Evolutionary conservation across 1,284 basidiomycete species (phyloP), one percentile per base, ranked within the genome.

Genomic region (Trametes pubescens): DNA sequence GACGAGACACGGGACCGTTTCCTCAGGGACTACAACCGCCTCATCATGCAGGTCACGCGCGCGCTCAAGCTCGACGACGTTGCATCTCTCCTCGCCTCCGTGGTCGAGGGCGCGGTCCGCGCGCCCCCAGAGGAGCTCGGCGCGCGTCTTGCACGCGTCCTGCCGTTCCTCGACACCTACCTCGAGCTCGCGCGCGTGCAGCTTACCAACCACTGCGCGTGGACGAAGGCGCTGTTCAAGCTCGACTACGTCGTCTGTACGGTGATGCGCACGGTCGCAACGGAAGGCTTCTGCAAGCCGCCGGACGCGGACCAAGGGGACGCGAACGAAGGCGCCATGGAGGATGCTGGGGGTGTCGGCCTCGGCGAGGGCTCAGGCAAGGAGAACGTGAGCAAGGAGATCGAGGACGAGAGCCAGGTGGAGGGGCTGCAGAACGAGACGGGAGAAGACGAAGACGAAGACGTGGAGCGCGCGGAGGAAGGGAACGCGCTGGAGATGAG

Each of bases 391-490:
- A 95, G 93, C 80, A 91, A 94, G 70, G 92, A 98, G 73, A 95
- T 98, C 61, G 90, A 95, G 72, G 95, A 99, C 65, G 96, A 99
- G 76, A 93, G 93, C 72, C 95, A 98, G 73, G 93, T 99, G 35
- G 98, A 99, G 75, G 98, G 98, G 2, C 81, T 99, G 22, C 87
- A 91, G 73, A 92, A 88, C 40, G 88, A 92, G 52, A 83, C 89
- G n/a, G 81, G 82, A 24, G 85, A 88, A 34, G 75, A 85, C 7
- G 81, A 86, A 40, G 79, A 85, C 7, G 81, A 86, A 35, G 79
- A 85, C 65, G 76, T 82, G 48, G 78, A 83, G 16, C 80, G 85
- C 14, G 81, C 88, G 13, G 86, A 89, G 55, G 85, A 92, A 56
- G 83, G 87, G 24, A 87, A 92, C 59, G 88, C 85, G 7, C 82